Conservation (phyloP, 225 moss, liverwort and hornwort genomes). For the Pseudoscleropodium purum region DNA sequence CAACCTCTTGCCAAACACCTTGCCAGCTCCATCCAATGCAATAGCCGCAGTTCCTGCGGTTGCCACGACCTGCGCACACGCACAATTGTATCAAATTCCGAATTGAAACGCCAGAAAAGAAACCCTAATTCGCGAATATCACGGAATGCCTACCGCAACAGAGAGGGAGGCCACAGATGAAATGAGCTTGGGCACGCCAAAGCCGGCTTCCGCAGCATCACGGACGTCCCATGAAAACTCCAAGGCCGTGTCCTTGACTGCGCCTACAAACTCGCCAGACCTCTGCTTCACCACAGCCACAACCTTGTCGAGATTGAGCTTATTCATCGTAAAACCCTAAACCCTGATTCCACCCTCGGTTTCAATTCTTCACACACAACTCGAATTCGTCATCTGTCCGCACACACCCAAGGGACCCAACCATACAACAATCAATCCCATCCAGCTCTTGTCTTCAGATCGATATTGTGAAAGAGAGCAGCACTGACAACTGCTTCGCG, state of each 20-base stretch:
- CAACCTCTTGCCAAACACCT: conserved; percentile 86
- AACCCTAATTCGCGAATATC: background rate
- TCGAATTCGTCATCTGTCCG: background rate
- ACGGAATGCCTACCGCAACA: conserved; percentile 56
- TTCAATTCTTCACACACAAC: background rate
- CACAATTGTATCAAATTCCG: background rate
- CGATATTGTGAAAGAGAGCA: background rate
- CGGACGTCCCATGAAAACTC: conserved; percentile 79
- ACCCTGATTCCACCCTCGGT: background rate
- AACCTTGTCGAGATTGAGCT: conserved; percentile 22
- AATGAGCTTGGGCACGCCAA: conserved; percentile 71
- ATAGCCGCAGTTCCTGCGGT: conserved; percentile 81
- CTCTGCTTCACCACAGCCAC: conserved; percentile 55
- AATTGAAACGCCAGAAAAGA: background rate
- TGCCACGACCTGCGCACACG: conserved; percentile 72
- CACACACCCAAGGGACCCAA: background rate
- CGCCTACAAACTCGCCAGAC: conserved; percentile 48
- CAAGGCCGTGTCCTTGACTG: conserved; percentile 62
- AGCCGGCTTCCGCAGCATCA: conserved; percentile 81
- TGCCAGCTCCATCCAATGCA: conserved; percentile 78
- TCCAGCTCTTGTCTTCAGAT: background rate
- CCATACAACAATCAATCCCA: background rate
- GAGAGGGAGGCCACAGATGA: conserved; percentile 74
- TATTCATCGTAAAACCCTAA: conserved; percentile 39
- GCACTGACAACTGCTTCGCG: background rate